Evolutionary conservation across 805 yeast species (phyloP).

Genomic region (Kurtzmaniella cleridarum): DNA sequence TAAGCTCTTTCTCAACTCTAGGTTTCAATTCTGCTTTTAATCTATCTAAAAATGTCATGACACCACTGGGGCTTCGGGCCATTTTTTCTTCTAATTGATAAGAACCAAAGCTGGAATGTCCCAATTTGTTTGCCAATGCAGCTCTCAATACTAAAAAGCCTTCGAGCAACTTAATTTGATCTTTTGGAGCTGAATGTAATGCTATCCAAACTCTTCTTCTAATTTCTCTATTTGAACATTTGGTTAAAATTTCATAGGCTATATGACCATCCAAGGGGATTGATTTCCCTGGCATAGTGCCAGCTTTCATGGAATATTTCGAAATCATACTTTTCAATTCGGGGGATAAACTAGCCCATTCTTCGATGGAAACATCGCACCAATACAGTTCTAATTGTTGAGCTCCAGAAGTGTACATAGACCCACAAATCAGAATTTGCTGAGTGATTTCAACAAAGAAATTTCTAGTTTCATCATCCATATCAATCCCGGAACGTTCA

Average conservation of each 20-base stretch:
- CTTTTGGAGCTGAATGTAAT: slow-evolving; percentile 57
- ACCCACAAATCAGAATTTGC: slow-evolving; percentile 75
- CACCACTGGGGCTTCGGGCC: slow-evolving; percentile 80
- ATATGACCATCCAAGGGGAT: slow-evolving; percentile 49
- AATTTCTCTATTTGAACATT: slow-evolving; percentile 49
- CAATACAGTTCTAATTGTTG: slow-evolving; percentile 27
- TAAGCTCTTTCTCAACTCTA: slow-evolving; percentile 57
- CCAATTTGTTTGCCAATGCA: slow-evolving; percentile 66
- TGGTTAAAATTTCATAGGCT: slow-evolving; percentile 60
- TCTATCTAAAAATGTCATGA: slow-evolving; percentile 58
- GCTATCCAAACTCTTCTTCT: slow-evolving; percentile 72
- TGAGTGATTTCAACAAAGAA: slow-evolving; percentile 76
- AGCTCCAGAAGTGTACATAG: slow-evolving; percentile 59
- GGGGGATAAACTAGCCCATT: slow-evolving; percentile 20
- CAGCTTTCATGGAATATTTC: neutral
- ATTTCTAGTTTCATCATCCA: slow-evolving; percentile 59
- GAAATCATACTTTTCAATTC: neutral
- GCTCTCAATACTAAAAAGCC: slow-evolving; percentile 61
- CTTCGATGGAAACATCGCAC: slow-evolving; percentile 28
- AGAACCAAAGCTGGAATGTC: slow-evolving; percentile 62
- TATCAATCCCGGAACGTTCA: slow-evolving; percentile 82
- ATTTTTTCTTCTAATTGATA: slow-evolving; percentile 86
- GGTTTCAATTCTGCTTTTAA: slow-evolving; percentile 41
- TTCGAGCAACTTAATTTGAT: slow-evolving; percentile 58
- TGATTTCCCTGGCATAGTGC: neutral